Base-by-base conservation (phyloP, 257 asterid species). In the Asclepias syriaca region DNA sequence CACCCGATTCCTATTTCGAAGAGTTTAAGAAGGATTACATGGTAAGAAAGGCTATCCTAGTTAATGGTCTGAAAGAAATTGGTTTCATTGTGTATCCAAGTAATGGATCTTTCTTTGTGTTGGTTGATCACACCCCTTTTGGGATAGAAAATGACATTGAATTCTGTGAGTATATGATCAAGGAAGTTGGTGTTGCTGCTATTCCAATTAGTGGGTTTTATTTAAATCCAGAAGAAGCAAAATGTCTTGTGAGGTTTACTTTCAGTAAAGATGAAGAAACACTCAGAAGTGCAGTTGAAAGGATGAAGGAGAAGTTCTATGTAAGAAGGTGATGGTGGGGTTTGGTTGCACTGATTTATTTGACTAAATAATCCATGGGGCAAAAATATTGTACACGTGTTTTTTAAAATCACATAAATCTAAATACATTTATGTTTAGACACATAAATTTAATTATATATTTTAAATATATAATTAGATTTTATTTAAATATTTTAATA, bases 181-280 rank as follows among this genome's bases (percentile, higher is more conserved):
- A 92, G 83, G 97, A 95, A 78, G 90, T 95, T 24, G 98, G 98
- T 2, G 99, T 95, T 8, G 98, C 85, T 0, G 98, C 98, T 5
- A 95, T 92, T 40, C 99, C 99, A 0, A 88, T 98, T 3, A 92
- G 99, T 11, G 97, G 90, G 6, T 95, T 95, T 58, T 95, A 95
- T 64, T 80, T 95, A 70, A 80, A 95, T 76, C 96, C 98, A 0
- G 97, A 92, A 65, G 98, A 95, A 53, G 99, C 98, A 13, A 95
- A 88, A 87, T 88, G 88, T 60, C 93, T 95, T 68, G 99, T 95
- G 73, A 88, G 99, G 82, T 95, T 95, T 71, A 90, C 99, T 45
- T 95, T 95, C 86, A 92, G 98, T 85, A 95, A 95, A 78, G 98
- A 95, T 67, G 96, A 89, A 74, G 89, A 73, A 39, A 89, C 93